phyloP scores from a whole-genome alignment of 176 grass and related monocot genomes.

The Poa annua region DNA sequence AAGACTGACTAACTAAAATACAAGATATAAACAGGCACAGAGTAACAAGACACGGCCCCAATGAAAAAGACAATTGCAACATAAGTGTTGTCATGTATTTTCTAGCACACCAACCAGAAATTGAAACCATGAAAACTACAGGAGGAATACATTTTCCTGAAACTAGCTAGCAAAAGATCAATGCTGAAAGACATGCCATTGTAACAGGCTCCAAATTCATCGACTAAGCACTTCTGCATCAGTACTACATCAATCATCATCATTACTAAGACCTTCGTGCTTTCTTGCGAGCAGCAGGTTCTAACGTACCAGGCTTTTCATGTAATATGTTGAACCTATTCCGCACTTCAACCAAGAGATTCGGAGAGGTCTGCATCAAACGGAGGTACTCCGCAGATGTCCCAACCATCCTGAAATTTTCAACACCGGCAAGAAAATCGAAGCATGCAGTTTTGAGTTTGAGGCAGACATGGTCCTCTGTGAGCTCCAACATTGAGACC shows the following conservation, averaged over 20 bases:
- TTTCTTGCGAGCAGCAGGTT: background rate
- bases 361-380: background rate
- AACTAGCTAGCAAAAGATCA: no score
- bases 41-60: background rate
- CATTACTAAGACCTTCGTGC: background rate
- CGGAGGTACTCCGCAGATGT: background rate
- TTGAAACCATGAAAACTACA: no score
- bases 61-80: background rate
- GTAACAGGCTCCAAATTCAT: no score
- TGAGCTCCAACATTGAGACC: background rate
- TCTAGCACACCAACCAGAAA: no score
- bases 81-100: background rate
- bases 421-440: background rate
- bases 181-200: no score
- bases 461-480: background rate
- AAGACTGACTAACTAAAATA: background rate
- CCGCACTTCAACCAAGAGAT: background rate
- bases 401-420: background rate
- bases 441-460: background rate
- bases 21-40: no score
- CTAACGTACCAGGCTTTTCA: background rate
- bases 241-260: no score
- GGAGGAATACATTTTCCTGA: no score
- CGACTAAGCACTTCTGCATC: no score
- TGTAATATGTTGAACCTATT: background rate